phyloP scores from a whole-genome alignment of 2,329 filamentous ascomycete species.

The Gliomastix tumulicola region DNA sequence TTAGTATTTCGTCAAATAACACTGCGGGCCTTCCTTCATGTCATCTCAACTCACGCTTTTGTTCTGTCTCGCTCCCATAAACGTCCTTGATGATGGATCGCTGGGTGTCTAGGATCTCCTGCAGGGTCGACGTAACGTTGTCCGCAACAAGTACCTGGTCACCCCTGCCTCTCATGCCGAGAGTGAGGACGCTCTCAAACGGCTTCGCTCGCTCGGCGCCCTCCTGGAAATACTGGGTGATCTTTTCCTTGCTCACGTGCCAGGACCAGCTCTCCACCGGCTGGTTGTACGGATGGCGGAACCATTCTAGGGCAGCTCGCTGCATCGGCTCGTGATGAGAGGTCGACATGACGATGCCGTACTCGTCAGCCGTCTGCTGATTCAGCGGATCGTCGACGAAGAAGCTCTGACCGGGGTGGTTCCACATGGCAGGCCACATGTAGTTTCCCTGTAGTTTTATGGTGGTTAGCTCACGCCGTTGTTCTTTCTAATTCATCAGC shows the following conservation, averaged over 20 bases:
- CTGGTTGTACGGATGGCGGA: conserved; percentile 11
- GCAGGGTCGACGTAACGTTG: conserved; percentile 2
- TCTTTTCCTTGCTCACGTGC: conserved; percentile 42
- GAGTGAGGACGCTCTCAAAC: conserved; percentile 49
- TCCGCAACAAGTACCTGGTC: conserved; percentile 26
- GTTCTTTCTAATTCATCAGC: no score
- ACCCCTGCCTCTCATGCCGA: conserved; percentile 48
- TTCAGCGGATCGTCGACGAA: conserved; percentile 62
- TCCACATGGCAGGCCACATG: conserved; percentile 66
- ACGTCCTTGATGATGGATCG: conserved; percentile 5
- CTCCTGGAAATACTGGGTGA: conserved; percentile 46
- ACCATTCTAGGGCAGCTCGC: conserved; percentile 39
- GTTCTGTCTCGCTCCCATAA: conserved; percentile 3
- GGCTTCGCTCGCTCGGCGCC: conserved; percentile 42
- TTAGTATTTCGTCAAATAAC: conserved; percentile 8
- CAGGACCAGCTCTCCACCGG: conserved; percentile 46
- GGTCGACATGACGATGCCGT: conserved; percentile 54
- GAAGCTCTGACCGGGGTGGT: conserved; percentile 47
- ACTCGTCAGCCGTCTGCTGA: conserved; percentile 58
- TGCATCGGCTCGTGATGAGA: conserved; percentile 58
- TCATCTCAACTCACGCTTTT: conserved; percentile 18
- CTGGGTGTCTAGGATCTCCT: conserved; percentile 6
- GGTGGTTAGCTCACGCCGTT: no score
- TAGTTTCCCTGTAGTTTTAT: conserved; percentile 58
- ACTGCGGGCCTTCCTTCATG: conserved; percentile 40